Evolutionary conservation across 495 filamentous ascomycete species (phyloP), one percentile per base, ranked within the genome.

Genomic region (Aspergillus asperescens): DNA sequence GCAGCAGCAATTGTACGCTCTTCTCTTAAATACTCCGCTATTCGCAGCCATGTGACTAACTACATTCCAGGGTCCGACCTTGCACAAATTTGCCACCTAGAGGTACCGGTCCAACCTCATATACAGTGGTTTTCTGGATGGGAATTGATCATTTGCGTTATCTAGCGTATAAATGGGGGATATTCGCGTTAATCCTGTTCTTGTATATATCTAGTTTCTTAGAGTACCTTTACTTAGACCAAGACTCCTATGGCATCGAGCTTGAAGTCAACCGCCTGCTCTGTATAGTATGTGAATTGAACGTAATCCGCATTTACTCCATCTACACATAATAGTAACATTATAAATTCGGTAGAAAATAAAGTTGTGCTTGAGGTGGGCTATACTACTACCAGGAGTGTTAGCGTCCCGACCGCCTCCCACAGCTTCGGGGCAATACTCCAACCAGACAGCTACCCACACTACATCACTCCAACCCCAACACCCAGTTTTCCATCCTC

Each of bases 1-100:
- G 90, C 89, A 39, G 78, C 83, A 58, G 89, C 89, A 40, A 78
- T 83, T 72, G 85, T 89, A 70, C 63, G 82, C 79, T 37, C n/a
- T 28, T 29, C 13, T 8, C 3, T 4, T 34, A 20, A n/a, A 24
- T 42, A 16, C 10, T 39, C 3, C 15, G 16, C 12, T 9, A n/a
- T 34, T 40, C 16, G 28, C 49, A 25, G 37, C 35, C 23, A 27
- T 18, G 23, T 29, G 6, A 5, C 38, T 52, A 40, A 37, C 31
- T 40, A 48, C 16, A 28, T 58, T 59, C 3, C 53, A 74, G 71
- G 57, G 63, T 2, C 42, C 62, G 27, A 60, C 47, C 31, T 46
- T 74, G 20, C 63, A 66, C 59, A 66, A 64, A 41, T 58, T 63
- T 16, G 37, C 52, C 42, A 49, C 40, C 20, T 62, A 59, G 52